phyloP scores from a whole-genome alignment of 352 stramenopile genomes.

The Aphanomyces invadans region DNA sequence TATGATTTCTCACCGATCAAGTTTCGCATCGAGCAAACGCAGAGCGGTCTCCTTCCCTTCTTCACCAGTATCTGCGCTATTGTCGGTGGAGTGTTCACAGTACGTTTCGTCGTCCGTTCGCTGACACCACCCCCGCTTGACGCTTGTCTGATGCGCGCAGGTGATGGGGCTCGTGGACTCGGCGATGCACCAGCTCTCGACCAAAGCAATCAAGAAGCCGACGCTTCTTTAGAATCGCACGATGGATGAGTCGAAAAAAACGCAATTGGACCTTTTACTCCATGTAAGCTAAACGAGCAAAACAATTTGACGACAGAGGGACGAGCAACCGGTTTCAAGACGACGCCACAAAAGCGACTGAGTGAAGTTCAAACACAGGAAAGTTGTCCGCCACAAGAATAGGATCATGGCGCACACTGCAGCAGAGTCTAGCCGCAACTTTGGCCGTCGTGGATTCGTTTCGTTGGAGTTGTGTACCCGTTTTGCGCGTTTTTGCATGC shows the following conservation, averaged over 20 bases:
- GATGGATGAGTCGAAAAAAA: not conserved
- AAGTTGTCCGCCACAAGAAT: no score
- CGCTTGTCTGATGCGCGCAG: constrained; percentile 27
- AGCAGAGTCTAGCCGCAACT: no score
- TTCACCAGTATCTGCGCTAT: constrained; percentile 90
- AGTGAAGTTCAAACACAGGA: no score
- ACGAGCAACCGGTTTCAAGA: not conserved
- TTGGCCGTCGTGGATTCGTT: no score
- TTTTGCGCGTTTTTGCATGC: no score
- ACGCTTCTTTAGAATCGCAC: constrained; percentile 8
- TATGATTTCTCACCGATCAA: constrained; percentile 96
- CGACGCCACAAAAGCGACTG: not conserved
- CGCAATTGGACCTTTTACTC: not conserved
- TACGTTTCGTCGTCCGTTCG: constrained; percentile 29
- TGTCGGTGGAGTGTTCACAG: constrained; percentile 86
- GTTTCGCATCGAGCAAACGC: constrained; percentile 92
- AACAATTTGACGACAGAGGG: not conserved
- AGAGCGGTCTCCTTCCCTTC: constrained; percentile 84
- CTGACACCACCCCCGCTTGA: not conserved
- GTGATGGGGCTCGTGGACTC: constrained; percentile 71
- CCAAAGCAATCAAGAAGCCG: not conserved
- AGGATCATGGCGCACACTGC: no score
- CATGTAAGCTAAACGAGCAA: no score
- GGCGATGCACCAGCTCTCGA: constrained; percentile 19
- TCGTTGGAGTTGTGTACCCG: no score